Evolutionary conservation across 2,329 filamentous ascomycete genomes (phyloP).

Genomic region (Ceratocystis albifundus): DNA sequence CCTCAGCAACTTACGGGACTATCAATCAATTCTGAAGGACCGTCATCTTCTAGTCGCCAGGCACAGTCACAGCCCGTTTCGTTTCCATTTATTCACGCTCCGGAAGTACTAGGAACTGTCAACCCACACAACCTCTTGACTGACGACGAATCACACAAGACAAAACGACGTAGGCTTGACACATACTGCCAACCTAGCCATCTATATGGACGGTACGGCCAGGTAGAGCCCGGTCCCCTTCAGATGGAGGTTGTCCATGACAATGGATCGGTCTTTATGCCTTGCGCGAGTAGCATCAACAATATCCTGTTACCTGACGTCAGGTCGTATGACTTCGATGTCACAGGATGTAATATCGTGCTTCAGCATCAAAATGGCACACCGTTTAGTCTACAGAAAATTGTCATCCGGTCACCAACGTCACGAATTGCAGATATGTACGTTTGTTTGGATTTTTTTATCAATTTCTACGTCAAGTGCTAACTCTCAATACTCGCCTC

Average conservation of each 20-base stretch:
- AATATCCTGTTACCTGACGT: constrained; percentile 75
- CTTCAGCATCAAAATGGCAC: constrained; percentile 69
- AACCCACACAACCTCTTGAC: constrained; percentile 27
- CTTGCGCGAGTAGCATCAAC: constrained; percentile 55
- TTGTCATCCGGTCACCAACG: constrained; percentile 72
- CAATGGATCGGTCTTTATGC: constrained; percentile 49
- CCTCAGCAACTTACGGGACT: background rate
- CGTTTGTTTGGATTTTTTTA: background rate
- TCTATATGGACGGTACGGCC: constrained; percentile 75
- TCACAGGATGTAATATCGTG: constrained; percentile 77
- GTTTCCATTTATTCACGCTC: background rate
- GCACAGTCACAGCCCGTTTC: background rate
- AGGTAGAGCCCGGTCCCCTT: constrained; percentile 70
- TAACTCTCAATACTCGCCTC: background rate
- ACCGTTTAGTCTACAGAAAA: constrained; percentile 70
- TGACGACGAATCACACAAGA: constrained; percentile 42
- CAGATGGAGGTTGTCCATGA: constrained; percentile 58
- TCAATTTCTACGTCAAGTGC: background rate
- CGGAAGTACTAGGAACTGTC: background rate
- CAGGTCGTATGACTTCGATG: constrained; percentile 82
- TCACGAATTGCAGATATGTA: constrained; percentile 8
- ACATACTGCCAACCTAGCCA: constrained; percentile 42
- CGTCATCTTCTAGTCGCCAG: background rate
- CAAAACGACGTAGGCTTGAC: constrained; percentile 61
- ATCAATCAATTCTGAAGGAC: background rate